Base-by-base conservation (phyloP, 208 protist species). In the Naegleria lovaniensis region DNA sequence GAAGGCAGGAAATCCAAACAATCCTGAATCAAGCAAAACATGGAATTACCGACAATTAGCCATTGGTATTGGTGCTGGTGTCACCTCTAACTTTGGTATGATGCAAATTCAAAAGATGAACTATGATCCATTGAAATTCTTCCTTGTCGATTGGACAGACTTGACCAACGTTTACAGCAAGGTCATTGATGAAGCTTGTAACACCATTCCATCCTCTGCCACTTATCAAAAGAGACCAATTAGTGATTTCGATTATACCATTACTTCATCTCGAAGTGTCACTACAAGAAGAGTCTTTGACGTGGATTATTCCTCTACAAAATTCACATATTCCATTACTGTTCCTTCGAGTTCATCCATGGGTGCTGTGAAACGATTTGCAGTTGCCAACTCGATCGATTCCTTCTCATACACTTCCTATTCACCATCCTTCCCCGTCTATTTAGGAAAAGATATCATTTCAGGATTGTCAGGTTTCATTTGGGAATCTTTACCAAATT, bases 171-270 rank as follows among this genome's bases (percentile, higher is more conserved):
- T 43, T 43, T 85, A 85, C 22, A 9, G 41, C 38, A 13, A 7
- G 29, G 22, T 85, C 22, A 43, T 43, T 15, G 79, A 85, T 85
- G 38, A 85, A 85, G 38, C 79, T 43, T 85, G 79, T 85, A 85
- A 85, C 11, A 85, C 67, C 9, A n/a, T 79, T 36, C 5, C 16
- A 36, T 7, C 67, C 7, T 79, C 67, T 36, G 13, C 29, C n/a
- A 36, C 67, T 36, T 79, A 79, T 33, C 5, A 6, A 36, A 29
- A 79, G 29, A 29, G 29, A 79, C 67, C 67, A 15, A 79, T 79
- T 79, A 13, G 25, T 36, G 67, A 79, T 36, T 79, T 36, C 36
- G 67, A 79, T 36, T 79, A 79, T 36, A 79, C 16, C 16, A 36
- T 79, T 36, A 13, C 16, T 36, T 36, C 9, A 11, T 13, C 29